Evolutionary conservation across 352 stramenopile genomes (phyloP).

Genomic region (Globisporangium heterothallicum): DNA sequence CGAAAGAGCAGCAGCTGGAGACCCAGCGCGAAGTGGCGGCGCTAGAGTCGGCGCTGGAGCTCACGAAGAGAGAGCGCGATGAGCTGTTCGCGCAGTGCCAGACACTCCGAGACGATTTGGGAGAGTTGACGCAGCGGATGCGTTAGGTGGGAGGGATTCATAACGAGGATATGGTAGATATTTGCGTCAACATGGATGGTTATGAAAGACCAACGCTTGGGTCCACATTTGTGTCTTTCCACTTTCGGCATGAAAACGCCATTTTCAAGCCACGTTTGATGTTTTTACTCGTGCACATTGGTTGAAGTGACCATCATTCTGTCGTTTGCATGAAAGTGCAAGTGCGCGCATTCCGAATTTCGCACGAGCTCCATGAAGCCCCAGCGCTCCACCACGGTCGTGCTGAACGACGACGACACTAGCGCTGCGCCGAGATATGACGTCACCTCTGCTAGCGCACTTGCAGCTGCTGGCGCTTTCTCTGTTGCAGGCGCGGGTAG

Average conservation of each 20-base stretch:
- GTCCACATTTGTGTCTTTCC: too few species aligned
- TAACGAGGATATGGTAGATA: background rate
- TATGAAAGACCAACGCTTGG: too few species aligned
- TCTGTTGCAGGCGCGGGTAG: background rate
- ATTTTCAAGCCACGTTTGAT: too few species aligned
- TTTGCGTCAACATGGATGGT: too few species aligned
- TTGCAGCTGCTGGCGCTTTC: background rate
- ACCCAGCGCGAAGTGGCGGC: conserved; percentile 23
- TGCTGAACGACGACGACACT: conserved; percentile 6
- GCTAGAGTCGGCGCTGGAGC: conserved; percentile 22
- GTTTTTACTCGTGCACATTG: too few species aligned
- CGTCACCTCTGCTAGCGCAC: conserved; percentile 8
- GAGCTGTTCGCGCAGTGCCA: conserved; percentile 63
- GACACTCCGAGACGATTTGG: conserved; percentile 44
- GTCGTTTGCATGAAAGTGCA: background rate
- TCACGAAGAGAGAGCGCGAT: conserved; percentile 46
- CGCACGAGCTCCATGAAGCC: background rate
- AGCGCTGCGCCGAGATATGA: conserved; percentile 6
- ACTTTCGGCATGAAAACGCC: too few species aligned
- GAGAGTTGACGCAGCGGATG: conserved; percentile 10
- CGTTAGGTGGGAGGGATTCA: too few species aligned
- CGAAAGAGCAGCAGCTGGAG: background rate
- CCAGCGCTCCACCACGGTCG: background rate
- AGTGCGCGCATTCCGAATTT: background rate
- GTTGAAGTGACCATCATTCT: background rate